Conservation (phyloP, 129 eudicot species). For the Chrysanthemum lavandulifolium region DNA sequence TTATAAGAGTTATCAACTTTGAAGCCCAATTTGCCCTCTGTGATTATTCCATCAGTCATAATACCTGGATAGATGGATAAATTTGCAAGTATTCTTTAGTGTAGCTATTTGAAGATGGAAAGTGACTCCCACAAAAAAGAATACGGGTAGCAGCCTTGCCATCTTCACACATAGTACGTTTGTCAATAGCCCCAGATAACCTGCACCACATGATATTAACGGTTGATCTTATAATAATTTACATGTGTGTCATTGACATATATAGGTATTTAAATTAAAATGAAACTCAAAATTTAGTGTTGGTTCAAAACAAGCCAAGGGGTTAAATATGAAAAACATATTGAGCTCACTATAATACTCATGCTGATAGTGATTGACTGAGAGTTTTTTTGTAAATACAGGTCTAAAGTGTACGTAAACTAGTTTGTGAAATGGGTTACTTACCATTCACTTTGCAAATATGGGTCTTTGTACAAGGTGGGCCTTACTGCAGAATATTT, state of each 20-base stretch:
- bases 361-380: too few relatives aligned
- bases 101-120: conserved; percentile 67
- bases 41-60: neutral
- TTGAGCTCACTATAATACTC: too few relatives aligned
- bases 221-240: too few relatives aligned
- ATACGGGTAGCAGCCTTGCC: conserved; percentile 43
- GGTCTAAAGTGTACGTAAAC: too few relatives aligned
- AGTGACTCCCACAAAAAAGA: conserved; percentile 79
- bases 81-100: conserved; percentile 65
- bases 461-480: too few relatives aligned
- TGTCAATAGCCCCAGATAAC: conserved; percentile 29
- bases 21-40: neutral
- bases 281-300: neutral
- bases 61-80: conserved; percentile 61
- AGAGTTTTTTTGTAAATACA: too few relatives aligned
- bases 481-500: too few relatives aligned
- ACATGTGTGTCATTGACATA: conserved; percentile 25
- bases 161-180: conserved; percentile 41
- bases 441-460: too few relatives aligned
- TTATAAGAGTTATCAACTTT: neutral
- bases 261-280: conserved; percentile 30
- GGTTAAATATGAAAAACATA: too few relatives aligned
- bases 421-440: too few relatives aligned
- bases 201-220: conserved; percentile 26
- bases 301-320: neutral